A percentile compares a stretch with the other conserved stretches of the same genome.
phyloP scores from a whole-genome alignment of 2,329 filamentous ascomycete genomes.

The Kalmusia sp. region DNA sequence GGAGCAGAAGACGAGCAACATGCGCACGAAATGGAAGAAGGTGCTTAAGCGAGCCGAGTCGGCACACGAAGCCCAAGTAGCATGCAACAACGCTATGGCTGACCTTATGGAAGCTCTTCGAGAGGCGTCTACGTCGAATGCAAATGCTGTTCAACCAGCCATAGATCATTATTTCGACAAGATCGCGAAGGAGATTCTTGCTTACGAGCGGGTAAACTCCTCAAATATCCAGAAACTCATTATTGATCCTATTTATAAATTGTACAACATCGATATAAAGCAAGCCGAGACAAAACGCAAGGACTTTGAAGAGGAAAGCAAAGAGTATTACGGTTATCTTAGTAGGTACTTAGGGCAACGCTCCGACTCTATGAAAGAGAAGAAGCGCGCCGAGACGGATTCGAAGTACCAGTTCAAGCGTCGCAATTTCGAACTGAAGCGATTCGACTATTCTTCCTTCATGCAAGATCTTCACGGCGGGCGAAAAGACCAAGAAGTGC shows the following conservation, averaged over 20 bases:
- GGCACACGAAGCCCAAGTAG: conserved; percentile 77
- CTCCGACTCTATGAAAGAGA: conserved; percentile 94
- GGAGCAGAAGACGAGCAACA: conserved; percentile 94
- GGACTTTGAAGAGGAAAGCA: conserved; percentile 98
- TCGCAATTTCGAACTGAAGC: conserved; percentile 93
- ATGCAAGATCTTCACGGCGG: conserved; percentile 99
- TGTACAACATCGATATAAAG: conserved; percentile 97
- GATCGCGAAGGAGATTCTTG: conserved; percentile 87
- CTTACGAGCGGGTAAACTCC: conserved; percentile 86
- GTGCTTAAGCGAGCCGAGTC: conserved; percentile 93
- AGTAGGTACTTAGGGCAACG: conserved; percentile 95
- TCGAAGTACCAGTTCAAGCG: conserved; percentile 95
- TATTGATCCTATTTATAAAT: conserved; percentile 88
- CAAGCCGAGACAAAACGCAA: conserved; percentile 96
- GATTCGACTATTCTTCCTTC: conserved; percentile 98
- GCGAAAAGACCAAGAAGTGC: conserved; percentile 95
- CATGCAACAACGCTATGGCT: conserved; percentile 84
- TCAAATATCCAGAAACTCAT: conserved; percentile 87
- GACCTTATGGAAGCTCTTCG: conserved; percentile 85
- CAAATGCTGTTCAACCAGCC: conserved; percentile 95
- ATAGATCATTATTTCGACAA: conserved; percentile 98
- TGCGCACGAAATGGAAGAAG: conserved; percentile 94
- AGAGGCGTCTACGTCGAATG: conserved; percentile 88
- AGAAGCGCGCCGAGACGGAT: conserved; percentile 94
- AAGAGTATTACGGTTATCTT: conserved; percentile 97